Conservation (phyloP, 805 yeast genomes). For the Ogataea siamensis region DNA sequence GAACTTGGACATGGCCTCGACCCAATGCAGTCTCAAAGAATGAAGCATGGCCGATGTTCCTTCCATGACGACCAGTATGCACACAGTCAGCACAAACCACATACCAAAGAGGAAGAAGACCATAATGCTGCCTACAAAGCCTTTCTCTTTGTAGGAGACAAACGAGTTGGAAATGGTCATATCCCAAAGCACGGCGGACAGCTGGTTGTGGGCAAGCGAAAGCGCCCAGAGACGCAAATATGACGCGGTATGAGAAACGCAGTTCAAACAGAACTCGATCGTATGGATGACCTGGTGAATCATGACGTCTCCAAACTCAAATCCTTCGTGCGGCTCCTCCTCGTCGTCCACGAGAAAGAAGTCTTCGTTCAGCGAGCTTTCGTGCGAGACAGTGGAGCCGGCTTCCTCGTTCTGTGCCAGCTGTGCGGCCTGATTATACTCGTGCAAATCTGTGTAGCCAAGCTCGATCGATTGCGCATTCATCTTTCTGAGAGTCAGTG, state of each 20-base stretch:
- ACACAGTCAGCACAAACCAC: slow-evolving; percentile 72
- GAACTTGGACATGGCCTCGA: slow-evolving; percentile 77
- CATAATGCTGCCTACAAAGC: slow-evolving; percentile 53
- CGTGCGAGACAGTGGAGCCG: slow-evolving; percentile 17
- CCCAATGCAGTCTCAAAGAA: slow-evolving; percentile 77
- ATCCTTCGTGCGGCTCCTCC: slow-evolving; percentile 42
- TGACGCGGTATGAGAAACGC: slow-evolving; percentile 80
- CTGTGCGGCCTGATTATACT: slow-evolving; percentile 21
- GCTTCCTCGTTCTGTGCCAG: slow-evolving; percentile 32
- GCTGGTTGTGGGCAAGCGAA: slow-evolving; percentile 77
- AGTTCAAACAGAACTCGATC: slow-evolving; percentile 74
- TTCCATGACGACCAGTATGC: slow-evolving; percentile 73
- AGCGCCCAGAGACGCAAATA: slow-evolving; percentile 77
- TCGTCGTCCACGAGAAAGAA: slow-evolving; percentile 24
- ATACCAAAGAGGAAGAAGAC: slow-evolving; percentile 63
- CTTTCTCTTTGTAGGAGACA: slow-evolving; percentile 43
- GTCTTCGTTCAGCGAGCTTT: slow-evolving; percentile 31
- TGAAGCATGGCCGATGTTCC: slow-evolving; percentile 86
- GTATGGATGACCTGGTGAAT: slow-evolving; percentile 81
- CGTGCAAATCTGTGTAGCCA: slow-evolving; percentile 50
- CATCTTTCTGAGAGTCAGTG: slow-evolving; percentile 43
- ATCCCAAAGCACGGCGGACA: slow-evolving; percentile 70
- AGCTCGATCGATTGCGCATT: slow-evolving; percentile 50
- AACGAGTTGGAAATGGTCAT: slow-evolving; percentile 71
- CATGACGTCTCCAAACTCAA: slow-evolving; percentile 63